Percentiles rank a stretch among this genome's conserved stretches.
phyloP scores from a whole-genome alignment of 768 basidiomycete species.

The Clavaria fumosa region DNA sequence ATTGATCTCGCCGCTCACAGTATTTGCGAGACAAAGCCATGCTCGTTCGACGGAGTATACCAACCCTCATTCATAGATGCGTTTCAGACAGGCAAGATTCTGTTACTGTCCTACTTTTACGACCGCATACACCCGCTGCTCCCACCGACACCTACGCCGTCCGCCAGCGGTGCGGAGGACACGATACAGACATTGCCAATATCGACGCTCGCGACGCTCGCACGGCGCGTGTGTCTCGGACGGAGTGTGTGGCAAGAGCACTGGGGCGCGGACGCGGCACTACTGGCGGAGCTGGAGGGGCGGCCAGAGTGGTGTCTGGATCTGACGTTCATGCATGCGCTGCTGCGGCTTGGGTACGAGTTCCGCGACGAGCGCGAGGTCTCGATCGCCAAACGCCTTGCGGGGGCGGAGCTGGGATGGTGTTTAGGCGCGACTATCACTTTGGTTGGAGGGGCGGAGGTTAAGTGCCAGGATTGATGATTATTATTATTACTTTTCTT shows the following conservation, averaged over 20 bases:
- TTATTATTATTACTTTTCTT: too few species aligned
- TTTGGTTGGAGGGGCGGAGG: constrained; percentile 47
- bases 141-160: too few species aligned
- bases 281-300: constrained; percentile 51
- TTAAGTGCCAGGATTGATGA: constrained; percentile 36
- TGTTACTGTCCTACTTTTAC: constrained; percentile 96
- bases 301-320: constrained; percentile 95
- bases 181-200: constrained; percentile 31
- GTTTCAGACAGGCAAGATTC: constrained; percentile 71
- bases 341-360: constrained; percentile 84
- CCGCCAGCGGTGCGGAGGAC: constrained; percentile 11
- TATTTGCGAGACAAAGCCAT: constrained; percentile 82
- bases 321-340: constrained; percentile 84
- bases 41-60: constrained; percentile 95
- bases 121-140: constrained; percentile 81
- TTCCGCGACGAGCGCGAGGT: constrained; percentile 55
- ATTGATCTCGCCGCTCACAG: constrained; percentile 20
- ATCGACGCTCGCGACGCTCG: constrained; percentile 45
- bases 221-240: constrained; percentile 61
- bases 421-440: constrained; percentile 73
- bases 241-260: constrained; percentile 40
- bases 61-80: constrained; percentile 85
- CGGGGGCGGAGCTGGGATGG: constrained; percentile 90
- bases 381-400: constrained; percentile 73
- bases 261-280: constrained; percentile 21